Conservation (phyloP, 768 basidiomycete species). For the Lanmaoa pseudosensibilis region DNA sequence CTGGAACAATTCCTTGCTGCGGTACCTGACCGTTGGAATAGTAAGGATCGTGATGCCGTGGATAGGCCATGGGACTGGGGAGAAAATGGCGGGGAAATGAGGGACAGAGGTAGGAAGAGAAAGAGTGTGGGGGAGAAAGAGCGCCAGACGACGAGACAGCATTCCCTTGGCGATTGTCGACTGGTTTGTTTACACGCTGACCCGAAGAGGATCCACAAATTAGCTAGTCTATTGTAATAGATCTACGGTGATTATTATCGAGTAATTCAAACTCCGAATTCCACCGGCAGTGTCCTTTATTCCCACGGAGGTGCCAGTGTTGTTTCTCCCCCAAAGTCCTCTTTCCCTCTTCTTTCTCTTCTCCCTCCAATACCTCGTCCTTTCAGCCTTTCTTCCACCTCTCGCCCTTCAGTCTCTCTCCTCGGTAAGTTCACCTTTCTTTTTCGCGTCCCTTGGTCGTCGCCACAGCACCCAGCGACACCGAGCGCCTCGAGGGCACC, state of each 20-base stretch:
- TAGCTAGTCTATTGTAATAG: background rate
- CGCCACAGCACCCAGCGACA: constrained; percentile 11
- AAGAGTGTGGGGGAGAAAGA: constrained; percentile 10
- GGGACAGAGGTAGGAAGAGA: background rate
- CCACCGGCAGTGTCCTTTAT: constrained; percentile 24
- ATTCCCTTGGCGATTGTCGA: constrained; percentile 16
- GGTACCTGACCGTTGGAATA: constrained; percentile 31
- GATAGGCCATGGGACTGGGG: constrained; percentile 54
- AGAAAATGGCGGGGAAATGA: no score
- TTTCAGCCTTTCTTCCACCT: constrained; percentile 17
- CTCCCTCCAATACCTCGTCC: constrained; percentile 24
- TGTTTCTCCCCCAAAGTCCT: constrained; percentile 41
- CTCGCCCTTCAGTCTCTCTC: constrained; percentile 7
- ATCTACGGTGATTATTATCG: constrained; percentile 25
- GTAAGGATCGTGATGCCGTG: constrained; percentile 53
- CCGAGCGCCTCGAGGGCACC: constrained; percentile 31
- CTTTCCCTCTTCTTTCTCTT: constrained; percentile 30
- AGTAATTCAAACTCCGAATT: constrained; percentile 47
- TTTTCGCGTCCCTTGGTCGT: background rate
- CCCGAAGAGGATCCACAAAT: background rate
- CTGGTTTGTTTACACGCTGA: no score
- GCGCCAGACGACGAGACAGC: constrained; percentile 10
- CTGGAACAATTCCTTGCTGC: constrained; percentile 34
- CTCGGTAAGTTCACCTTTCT: constrained; percentile 25
- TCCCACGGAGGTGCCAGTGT: constrained; percentile 45